Evolutionary conservation across 495 filamentous ascomycete genomes (phyloP), one percentile per base, ranked within the genome.

Genomic region (Talaromyces liani): DNA sequence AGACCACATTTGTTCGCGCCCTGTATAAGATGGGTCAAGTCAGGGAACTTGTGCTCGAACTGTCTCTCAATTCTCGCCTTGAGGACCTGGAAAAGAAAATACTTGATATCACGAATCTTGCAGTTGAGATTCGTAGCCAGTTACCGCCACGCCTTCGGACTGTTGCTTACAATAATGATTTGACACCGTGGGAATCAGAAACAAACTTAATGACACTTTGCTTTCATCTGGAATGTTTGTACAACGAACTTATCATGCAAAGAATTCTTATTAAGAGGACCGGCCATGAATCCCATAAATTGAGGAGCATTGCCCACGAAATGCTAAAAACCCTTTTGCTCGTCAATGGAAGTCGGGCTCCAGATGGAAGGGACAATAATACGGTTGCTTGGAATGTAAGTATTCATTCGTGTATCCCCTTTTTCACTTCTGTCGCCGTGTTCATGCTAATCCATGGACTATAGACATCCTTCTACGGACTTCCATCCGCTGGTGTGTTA

Each of bases 11-110:
- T 72, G 57, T 63, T 24, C 75, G 85, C 7, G 75, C 78, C 5
- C 73, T 73, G 51, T 67, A 79, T n/a, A 68, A 79, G 2, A 70
- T 79, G n/a, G 71, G 75, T 6, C 65, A 73, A 6, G 66, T 83
- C 2, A 72, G 77, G 1, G 85, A 87, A 61, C 80, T 82, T 33
- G 77, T 87, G 18, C 71, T 87, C 16, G 78, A 84, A 61, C 73
- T 86, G 8, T 82, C 82, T 20, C 68, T 87, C 0, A 76, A 80
- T 12, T 69, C 69, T 27, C 58, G 63, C 1, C 60, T 65, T 0
- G 70, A 71, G 6, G 65, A 70, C 33, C 22, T 75, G 9, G 60
- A 65, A 22, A 49, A 61, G 10, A 65, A 55, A 58, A 67, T 73
- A 16, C 20, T 25, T 20, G 45, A 53, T 3, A 64, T 36, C 31